Conservation (phyloP, 148 eudicot species). For the Camellia lanceoleosa region DNA sequence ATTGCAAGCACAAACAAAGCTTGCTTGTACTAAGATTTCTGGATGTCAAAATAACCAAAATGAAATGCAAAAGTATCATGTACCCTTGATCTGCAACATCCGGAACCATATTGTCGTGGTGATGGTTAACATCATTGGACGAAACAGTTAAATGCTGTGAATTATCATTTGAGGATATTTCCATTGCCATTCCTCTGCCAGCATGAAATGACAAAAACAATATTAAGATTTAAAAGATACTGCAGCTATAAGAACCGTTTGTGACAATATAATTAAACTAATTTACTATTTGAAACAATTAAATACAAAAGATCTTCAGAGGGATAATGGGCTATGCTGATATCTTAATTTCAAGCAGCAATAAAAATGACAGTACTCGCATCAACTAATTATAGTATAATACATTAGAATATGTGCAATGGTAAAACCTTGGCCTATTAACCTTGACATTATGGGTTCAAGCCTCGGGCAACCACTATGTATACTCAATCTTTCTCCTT, state of each 20-base stretch:
- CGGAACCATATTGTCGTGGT: slow-evolving; percentile 12
- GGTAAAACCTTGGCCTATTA: no score
- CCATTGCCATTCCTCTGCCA: slow-evolving; percentile 8
- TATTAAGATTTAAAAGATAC: neutral
- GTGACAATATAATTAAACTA: neutral
- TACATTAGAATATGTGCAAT: no score
- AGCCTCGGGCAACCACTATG: no score
- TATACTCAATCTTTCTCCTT: no score
- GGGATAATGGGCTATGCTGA: neutral
- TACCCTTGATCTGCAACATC: slow-evolving; percentile 18
- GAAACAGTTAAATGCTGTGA: slow-evolving; percentile 26
- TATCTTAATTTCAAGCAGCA: neutral
- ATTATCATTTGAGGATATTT: slow-evolving; percentile 14
- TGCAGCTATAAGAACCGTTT: neutral
- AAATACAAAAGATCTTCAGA: neutral
- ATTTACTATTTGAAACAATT: neutral
- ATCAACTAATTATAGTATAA: neutral
- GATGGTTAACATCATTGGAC: slow-evolving; percentile 12
- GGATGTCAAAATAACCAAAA: neutral
- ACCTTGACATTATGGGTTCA: no score
- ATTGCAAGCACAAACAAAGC: neutral
- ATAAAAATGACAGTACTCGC: neutral
- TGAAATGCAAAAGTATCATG: neutral
- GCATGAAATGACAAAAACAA: slow-evolving; percentile 2
- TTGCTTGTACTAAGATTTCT: neutral